These are phyloP conservation scores for Pichia paraexigua DNA, from an alignment of 805 yeast genomes.

Conservation along the genomic window DNA sequence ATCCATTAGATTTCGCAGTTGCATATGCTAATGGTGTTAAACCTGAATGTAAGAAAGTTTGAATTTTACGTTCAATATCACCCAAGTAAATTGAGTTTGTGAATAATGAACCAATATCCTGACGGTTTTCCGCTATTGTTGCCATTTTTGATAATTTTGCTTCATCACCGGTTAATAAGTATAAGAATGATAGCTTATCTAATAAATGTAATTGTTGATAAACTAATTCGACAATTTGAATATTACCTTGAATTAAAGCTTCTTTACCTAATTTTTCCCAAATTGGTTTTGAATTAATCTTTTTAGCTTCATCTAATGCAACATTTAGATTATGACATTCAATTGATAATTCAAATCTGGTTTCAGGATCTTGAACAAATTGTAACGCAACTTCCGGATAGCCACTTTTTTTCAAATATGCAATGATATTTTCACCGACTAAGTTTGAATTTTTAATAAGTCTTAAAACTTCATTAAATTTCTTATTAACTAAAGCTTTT, in stretches of 20 bases:
- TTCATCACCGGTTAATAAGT: conserved; percentile 74
- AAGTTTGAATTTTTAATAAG: conserved; percentile 81
- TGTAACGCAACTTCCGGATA: conserved; percentile 96
- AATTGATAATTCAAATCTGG: conserved; percentile 89
- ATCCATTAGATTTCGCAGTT: conserved; percentile 80
- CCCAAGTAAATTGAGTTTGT: conserved; percentile 76
- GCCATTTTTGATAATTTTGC: conserved; percentile 78
- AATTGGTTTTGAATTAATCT: conserved; percentile 53
- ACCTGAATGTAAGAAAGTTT: conserved; percentile 69
- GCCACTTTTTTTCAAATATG: conserved; percentile 89
- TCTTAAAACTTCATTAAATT: conserved; percentile 85
- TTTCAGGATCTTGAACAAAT: conserved; percentile 93
- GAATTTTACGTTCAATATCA: conserved; percentile 66
- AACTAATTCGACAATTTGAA: conserved; percentile 74
- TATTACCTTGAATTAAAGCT: conserved; percentile 85
- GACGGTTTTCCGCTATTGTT: conserved; percentile 80
- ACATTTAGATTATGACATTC: conserved; percentile 85
- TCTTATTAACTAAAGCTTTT: conserved; percentile 80
- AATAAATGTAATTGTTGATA: conserved; percentile 81
- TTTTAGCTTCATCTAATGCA: conserved; percentile 84
- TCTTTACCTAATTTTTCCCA: conserved; percentile 84
- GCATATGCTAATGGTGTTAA: conserved; percentile 87
- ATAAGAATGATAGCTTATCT: conserved; percentile 85
- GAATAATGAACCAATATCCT: conserved; percentile 69
- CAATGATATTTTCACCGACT: conserved; percentile 96